Evolutionary conservation across 2,329 filamentous ascomycete genomes (phyloP).

Genomic region (Gaeumannomyces sp.): DNA sequence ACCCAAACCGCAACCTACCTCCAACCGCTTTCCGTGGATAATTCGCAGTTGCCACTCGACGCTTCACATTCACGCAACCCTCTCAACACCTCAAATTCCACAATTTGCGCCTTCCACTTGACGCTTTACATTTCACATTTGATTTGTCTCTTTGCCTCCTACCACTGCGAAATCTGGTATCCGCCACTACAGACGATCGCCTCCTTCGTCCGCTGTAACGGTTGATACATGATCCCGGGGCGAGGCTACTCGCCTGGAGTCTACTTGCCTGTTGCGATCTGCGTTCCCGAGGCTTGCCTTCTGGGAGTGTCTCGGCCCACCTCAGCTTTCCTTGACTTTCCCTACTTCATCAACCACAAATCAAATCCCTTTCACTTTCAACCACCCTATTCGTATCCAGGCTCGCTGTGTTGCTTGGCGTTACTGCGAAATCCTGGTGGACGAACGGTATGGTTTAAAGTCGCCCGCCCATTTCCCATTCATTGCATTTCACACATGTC

Average conservation of each 20-base stretch:
- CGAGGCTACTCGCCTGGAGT: too few relatives aligned
- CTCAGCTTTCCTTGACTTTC: neutral
- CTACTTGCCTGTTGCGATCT: too few relatives aligned
- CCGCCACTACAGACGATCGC: too few relatives aligned
- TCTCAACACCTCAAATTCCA: too few relatives aligned
- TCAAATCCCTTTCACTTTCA: neutral
- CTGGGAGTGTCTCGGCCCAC: neutral
- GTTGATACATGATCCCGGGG: too few relatives aligned
- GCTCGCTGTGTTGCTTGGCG: too few relatives aligned
- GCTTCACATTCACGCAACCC: too few relatives aligned
- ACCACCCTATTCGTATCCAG: neutral
- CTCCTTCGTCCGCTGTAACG: too few relatives aligned
- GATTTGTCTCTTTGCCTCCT: too few relatives aligned
- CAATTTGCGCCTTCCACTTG: too few relatives aligned
- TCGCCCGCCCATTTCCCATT: neutral
- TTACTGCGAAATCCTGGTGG: neutral
- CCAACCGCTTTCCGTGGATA: neutral
- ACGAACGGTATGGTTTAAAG: neutral
- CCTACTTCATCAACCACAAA: neutral
- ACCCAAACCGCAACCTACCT: neutral
- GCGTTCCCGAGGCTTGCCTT: neutral
- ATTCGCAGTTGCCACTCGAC: neutral
- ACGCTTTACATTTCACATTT: too few relatives aligned
- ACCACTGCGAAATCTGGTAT: too few relatives aligned
- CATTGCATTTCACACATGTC: neutral